phyloP scores from a whole-genome alignment of 108 stramenopile species.

The Nitzschia sp. region DNA sequence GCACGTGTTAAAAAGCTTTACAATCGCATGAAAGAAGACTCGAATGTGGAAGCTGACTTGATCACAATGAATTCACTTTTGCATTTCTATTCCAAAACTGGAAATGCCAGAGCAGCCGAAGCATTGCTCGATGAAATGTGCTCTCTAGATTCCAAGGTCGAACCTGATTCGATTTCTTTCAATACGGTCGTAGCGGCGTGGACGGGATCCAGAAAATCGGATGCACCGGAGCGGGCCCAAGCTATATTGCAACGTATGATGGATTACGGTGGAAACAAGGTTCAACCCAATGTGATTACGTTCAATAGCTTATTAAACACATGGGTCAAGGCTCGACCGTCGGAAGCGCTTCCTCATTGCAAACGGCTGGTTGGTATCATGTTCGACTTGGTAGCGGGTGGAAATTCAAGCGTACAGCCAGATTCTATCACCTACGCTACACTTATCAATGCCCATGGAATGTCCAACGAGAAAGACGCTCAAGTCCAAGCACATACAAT shows the following conservation, averaged over 20 bases:
- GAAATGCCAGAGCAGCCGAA: constrained; percentile 25
- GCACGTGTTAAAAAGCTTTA: constrained; percentile 49
- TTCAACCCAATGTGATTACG: constrained; percentile 64
- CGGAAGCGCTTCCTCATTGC: constrained; percentile 45
- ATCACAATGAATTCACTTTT: constrained; percentile 33
- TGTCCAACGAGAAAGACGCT: constrained; percentile 15
- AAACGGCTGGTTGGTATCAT: constrained; percentile 38
- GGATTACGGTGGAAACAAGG: not conserved
- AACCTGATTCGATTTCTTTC: constrained; percentile 44
- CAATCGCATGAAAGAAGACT: constrained; percentile 46
- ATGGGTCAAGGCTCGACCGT: constrained; percentile 53
- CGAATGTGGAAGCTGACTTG: constrained; percentile 43
- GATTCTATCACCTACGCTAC: constrained; percentile 42
- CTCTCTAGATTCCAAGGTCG: constrained; percentile 27
- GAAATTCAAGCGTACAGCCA: constrained; percentile 32
- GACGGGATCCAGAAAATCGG: constrained; percentile 20
- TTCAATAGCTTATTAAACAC: constrained; percentile 66
- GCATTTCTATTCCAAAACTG: constrained; percentile 19
- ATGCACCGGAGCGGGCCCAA: constrained; percentile 50
- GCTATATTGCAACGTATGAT: constrained; percentile 50
- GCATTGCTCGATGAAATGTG: constrained; percentile 35
- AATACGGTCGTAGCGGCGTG: constrained; percentile 39
- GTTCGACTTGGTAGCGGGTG: constrained; percentile 18
- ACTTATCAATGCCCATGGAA: constrained; percentile 25
- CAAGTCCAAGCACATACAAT: constrained; percentile 37